Evolutionary conservation across 73 alveolate species (phyloP).

Genomic region (Tetrahymena thermophila): DNA sequence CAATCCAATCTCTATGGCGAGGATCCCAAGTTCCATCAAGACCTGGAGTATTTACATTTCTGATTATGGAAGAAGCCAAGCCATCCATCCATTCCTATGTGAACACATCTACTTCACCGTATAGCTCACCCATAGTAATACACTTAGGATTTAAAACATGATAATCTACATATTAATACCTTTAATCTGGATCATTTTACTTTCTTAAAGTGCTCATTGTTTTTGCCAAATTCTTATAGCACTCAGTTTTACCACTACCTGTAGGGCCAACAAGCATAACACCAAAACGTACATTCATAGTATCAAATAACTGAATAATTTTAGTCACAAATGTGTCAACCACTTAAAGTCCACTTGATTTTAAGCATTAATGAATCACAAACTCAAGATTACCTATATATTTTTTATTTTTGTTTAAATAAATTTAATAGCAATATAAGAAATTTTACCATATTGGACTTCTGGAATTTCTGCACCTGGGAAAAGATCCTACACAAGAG

Average conservation of each 20-base stretch:
- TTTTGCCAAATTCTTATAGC: conserved; percentile 80
- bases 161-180: conserved; percentile 66
- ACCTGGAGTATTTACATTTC: conserved; percentile 70
- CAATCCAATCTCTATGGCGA: conserved; percentile 72
- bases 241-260: conserved; percentile 91
- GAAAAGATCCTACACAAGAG: conserved; percentile 74
- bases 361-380: conserved; percentile 38
- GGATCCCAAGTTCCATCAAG: conserved; percentile 41
- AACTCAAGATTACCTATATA: conserved; percentile 36
- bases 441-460: conserved; percentile 42
- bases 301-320: conserved; percentile 83
- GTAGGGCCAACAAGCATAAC: conserved; percentile 95
- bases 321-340: conserved; percentile 76
- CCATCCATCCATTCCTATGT: conserved; percentile 95
- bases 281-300: conserved; percentile 93
- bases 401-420: neutral
- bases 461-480: conserved; percentile 69
- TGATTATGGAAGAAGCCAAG: conserved; percentile 85
- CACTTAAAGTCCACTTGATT: conserved; percentile 54
- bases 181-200: conserved; percentile 65
- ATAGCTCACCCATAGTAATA: conserved; percentile 89
- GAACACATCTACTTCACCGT: conserved; percentile 88
- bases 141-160: conserved; percentile 88
- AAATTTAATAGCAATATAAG: too few species aligned
- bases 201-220: conserved; percentile 80